Evolutionary conservation across 306 rosid species (phyloP), one percentile per base, ranked within the genome.

Genomic region (Vachellia pachyceras): DNA sequence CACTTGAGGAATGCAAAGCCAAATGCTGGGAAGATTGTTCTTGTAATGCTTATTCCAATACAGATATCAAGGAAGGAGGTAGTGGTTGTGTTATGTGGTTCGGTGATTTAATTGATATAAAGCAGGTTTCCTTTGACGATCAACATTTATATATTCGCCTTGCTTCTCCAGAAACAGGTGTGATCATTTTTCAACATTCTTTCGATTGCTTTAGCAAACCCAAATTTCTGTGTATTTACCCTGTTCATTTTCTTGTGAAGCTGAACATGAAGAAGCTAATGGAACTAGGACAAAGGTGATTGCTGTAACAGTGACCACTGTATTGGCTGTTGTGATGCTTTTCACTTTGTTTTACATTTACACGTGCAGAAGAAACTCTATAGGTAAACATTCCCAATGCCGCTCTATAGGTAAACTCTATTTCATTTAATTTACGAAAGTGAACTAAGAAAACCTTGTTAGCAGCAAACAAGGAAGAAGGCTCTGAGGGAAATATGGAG

Each of bases 31-130:
- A 47, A 2, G 50, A 80, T 22, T 80, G 79, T 80, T 72, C 73
- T 23, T 80, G 83, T 35, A 49, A 50, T 15, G 87, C 85, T 69
- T 85, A 80, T 65, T 50, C 90, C 4, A 69, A 77, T 39, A 45
- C 82, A 3, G 79, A 74, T 74, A 7, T 82, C 4, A 69, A 42
- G 15, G 81, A 37, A 39, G 78, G 17, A 61, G 80, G 79, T n/a
- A 81, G 54, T 69, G 80, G 85, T 8, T 87, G 88, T 69, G 36
- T 65, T 35, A 64, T 85, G 63, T 85, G 88, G 87, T 87, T 69
- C 10, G 82, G 77, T 13, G 85, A 82, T 41, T 83, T 91, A 0
- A 45, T 73, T 18, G 88, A 89, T 68, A 3, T 63, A 6, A 80
- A 68, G 68, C 46, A 52, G 6, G 1, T 61, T 40, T 12, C 67